Evolutionary conservation across 148 eudicot species (phyloP), one percentile per base, ranked within the genome.

Genomic region (Hydrangea macrophylla): DNA sequence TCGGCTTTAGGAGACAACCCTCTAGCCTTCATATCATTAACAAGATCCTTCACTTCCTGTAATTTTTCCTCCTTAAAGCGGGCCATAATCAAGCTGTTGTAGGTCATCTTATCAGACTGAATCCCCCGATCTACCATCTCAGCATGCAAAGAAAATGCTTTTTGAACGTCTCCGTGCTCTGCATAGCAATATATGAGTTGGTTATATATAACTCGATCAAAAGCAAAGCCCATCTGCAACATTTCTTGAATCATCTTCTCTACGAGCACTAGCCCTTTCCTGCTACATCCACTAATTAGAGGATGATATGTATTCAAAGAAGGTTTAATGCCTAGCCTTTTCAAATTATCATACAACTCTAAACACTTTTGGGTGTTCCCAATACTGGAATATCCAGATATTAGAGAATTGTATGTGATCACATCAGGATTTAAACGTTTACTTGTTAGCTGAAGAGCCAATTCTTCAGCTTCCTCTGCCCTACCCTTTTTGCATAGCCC

Each of bases 401-500:
- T 88, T 62, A 92, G 65, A 60, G 80, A 73, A 77, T 90, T 90
- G 74, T 87, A 90, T 7, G 90, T 87, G 73, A 87, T 81, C 25
- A 70, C 76, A 81, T 92, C 96, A 40, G 89, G 92, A 51, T 36
- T 62, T 54, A 92, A 83, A 65, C 89, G 93, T 70, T 73, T 78
- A 22, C 61, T 76, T 44, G 69, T 70, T 30, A 88, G 80, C 60
- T 71, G 79, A 33, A 50, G 61, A 55, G 75, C 67, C 64, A 85
- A 70, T 63, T 82, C 85, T 81, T 87, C 86, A 58, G 98, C 98
- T 76, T 87, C 96, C 20, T 68, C 73, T 55, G 80, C 67, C 68
- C 69, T 84, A 45, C 92, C 93, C 55, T 74, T 86, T 84, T 80
- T 84, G 80, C 93, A 81, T 48, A 85, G 79, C 40, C 88, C 98